Conservation (phyloP, 179 eudicot species). For the Spergularia azorica region DNA sequence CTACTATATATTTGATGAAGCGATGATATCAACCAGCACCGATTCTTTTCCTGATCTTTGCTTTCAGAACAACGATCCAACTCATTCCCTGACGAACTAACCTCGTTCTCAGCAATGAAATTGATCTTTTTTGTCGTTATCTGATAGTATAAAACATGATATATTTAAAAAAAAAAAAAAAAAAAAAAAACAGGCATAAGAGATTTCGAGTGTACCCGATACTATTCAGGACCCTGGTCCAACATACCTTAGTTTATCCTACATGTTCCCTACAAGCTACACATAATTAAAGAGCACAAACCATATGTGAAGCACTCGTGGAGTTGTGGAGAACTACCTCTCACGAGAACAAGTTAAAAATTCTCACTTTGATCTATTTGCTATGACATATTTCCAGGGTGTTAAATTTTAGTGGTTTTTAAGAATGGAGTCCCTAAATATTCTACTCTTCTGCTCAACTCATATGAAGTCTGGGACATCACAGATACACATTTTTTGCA, state of each 20-base stretch:
- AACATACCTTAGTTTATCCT: not conserved
- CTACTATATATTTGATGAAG: conserved; percentile 98
- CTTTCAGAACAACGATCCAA: conserved; percentile 41
- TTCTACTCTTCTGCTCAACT: not conserved
- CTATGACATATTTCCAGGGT: not conserved
- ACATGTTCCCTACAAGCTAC: not conserved
- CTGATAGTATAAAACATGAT: conserved; percentile 39
- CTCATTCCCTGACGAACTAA: conserved; percentile 45
- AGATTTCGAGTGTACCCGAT: not conserved
- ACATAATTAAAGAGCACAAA: not conserved
- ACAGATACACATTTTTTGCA: not conserved
- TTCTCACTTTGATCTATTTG: not conserved
- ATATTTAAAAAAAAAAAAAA: conserved; percentile 1
- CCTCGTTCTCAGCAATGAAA: conserved; percentile 81
- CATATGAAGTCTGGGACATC: conserved; percentile 3
- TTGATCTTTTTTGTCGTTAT: conserved; percentile 85
- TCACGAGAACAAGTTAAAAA: not conserved
- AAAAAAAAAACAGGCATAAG: not conserved
- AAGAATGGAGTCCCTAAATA: not conserved
- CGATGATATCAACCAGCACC: conserved; percentile 85
- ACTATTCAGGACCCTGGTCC: not conserved
- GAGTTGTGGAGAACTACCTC: not conserved
- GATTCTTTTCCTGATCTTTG: conserved; percentile 69
- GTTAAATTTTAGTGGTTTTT: not conserved
- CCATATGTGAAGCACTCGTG: conserved; percentile 4